Evolutionary conservation across 2,329 filamentous ascomycete genomes (phyloP).

Genomic region (Calonectria pauciramosa): DNA sequence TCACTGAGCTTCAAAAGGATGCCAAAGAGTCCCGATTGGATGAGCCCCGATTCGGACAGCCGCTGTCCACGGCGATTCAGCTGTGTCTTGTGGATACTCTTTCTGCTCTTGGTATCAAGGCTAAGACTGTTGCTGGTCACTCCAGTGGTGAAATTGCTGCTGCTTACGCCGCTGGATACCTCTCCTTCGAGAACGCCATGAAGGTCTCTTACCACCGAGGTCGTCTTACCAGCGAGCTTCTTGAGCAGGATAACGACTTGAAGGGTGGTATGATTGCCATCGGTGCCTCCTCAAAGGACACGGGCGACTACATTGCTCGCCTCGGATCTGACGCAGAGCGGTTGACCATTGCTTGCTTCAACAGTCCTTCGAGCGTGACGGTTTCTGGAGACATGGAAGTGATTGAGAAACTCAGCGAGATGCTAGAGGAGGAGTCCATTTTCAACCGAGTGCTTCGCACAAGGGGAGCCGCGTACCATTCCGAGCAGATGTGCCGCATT

Average conservation of each 20-base stretch:
- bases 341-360: conserved; percentile 44
- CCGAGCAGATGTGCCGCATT: conserved; percentile 24
- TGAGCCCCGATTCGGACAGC: conserved; percentile 50
- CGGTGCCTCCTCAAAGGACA: conserved; percentile 34
- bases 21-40: conserved; percentile 33
- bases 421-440: conserved; percentile 36
- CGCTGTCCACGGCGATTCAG: conserved; percentile 58
- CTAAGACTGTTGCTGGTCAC: conserved; percentile 51
- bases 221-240: conserved; percentile 23
- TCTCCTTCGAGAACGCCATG: conserved; percentile 47
- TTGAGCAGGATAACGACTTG: conserved; percentile 6
- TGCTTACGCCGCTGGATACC: conserved; percentile 46
- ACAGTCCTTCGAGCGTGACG: conserved; percentile 47
- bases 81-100: conserved; percentile 55
- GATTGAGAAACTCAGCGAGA: conserved; percentile 40
- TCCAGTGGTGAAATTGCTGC: conserved; percentile 57
- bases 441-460: conserved; percentile 46
- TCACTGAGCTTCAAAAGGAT: conserved; percentile 32
- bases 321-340: conserved; percentile 2
- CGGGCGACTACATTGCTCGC: conserved; percentile 19
- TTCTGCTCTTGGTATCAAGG: conserved; percentile 43
- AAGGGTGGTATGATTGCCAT: conserved; percentile 51
- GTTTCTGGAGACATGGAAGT: conserved; percentile 48
- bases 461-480: conserved; percentile 29
- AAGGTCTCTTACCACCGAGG: conserved; percentile 46